Evolutionary conservation across 805 yeast species (phyloP).

Genomic region (Ogataea trehalophila): DNA sequence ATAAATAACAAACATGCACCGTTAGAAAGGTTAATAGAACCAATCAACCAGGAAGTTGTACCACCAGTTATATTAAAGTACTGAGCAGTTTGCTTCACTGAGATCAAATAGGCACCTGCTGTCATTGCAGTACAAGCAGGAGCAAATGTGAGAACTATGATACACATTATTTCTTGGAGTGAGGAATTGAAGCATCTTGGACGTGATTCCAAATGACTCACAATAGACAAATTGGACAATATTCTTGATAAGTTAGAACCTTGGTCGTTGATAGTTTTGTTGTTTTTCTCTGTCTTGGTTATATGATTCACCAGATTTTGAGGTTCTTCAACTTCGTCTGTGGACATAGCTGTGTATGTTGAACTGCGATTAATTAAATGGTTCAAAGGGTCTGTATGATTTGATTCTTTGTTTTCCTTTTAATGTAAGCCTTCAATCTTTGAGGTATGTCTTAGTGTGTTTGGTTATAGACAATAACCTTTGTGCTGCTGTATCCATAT

Average conservation of each 20-base stretch:
- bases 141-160: constrained; percentile 27
- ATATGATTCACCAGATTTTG: too few species aligned
- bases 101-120: constrained; percentile 27
- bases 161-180: constrained; percentile 26
- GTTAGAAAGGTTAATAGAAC: constrained; percentile 29
- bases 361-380: too few species aligned
- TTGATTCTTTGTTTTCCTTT: too few species aligned
- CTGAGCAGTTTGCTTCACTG: constrained; percentile 25
- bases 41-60: constrained; percentile 31
- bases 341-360: too few species aligned
- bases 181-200: constrained; percentile 29
- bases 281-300: too few species aligned
- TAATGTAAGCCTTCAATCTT: too few species aligned
- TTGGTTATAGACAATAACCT: too few species aligned
- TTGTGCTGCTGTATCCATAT: too few species aligned
- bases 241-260: not conserved
- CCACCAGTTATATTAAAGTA: constrained; percentile 31
- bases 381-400: too few species aligned
- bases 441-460: too few species aligned
- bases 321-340: too few species aligned
- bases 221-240: not conserved
- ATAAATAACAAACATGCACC: constrained; percentile 33
- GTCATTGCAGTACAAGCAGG: constrained; percentile 28
- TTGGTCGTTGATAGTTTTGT: not conserved
- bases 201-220: constrained; percentile 11